Percentiles rank a stretch among this genome's conserved stretches.
Evolutionary conservation across 345 rosid genomes (phyloP).

Genomic region (Schrenkiella parvula): DNA sequence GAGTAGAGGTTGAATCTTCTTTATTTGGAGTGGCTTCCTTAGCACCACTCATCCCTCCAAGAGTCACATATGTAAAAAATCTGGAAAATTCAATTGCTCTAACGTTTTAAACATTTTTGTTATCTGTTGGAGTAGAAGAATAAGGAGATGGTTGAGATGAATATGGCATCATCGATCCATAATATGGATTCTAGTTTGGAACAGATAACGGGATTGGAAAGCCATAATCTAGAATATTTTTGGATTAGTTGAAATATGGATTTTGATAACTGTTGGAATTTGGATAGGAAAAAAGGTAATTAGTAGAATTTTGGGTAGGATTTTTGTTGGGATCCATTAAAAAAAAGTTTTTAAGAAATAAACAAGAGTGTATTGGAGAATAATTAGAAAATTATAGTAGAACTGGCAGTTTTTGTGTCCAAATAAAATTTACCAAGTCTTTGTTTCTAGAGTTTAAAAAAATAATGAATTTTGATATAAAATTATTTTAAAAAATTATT

Average conservation of each 20-base stretch:
- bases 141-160: not conserved
- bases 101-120: not conserved
- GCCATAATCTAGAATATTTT: not conserved
- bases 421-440: too few species aligned
- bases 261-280: too few species aligned
- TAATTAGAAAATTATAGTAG: too few species aligned
- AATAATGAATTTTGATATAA: too few species aligned
- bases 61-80: not conserved
- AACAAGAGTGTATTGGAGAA: too few species aligned
- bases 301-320: too few species aligned
- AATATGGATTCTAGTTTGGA: not conserved
- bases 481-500: too few species aligned
- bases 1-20: not conserved
- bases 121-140: not conserved
- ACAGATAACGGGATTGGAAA: not conserved
- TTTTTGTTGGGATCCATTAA: too few species aligned
- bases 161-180: not conserved
- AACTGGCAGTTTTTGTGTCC: too few species aligned
- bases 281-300: too few species aligned
- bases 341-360: too few species aligned
- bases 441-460: too few species aligned
- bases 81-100: not conserved
- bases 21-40: not conserved
- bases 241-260: not conserved
- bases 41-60: not conserved